A percentile compares a stretch with the other conserved stretches of the same genome.
Evolutionary conservation across 108 stramenopile species (phyloP).

Genomic region (Stephanodiscus triporus): DNA sequence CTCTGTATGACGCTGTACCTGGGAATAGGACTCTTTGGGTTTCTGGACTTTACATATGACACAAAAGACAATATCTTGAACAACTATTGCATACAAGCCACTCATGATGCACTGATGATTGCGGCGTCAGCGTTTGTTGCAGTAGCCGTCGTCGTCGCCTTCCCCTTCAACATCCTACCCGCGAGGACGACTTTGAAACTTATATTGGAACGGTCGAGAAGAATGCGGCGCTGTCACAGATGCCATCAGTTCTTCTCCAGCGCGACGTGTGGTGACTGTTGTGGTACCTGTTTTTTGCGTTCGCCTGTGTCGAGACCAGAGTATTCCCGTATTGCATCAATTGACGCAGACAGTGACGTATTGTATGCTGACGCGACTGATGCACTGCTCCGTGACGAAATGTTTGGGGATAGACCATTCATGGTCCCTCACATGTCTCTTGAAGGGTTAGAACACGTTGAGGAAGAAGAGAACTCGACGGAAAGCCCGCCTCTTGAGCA

Average conservation of each 20-base stretch:
- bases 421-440: conserved; percentile 9
- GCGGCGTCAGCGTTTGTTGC: conserved; percentile 72
- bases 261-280: background rate
- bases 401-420: conserved; percentile 12
- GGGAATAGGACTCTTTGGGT: conserved; percentile 54
- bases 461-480: background rate
- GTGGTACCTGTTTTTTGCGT: conserved; percentile 6
- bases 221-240: conserved; percentile 12
- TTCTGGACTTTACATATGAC: conserved; percentile 62
- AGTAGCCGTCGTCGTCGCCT: conserved; percentile 80
- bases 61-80: conserved; percentile 70
- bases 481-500: conserved; percentile 42
- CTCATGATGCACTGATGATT: conserved; percentile 58
- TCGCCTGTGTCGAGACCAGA: background rate
- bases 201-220: conserved; percentile 48
- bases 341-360: background rate
- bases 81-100: conserved; percentile 53
- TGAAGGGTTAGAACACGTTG: background rate
- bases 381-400: conserved; percentile 6
- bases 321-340: background rate
- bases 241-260: background rate
- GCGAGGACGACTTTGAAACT: conserved; percentile 66
- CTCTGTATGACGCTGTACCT: conserved; percentile 55
- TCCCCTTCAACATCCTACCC: conserved; percentile 84
- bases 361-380: conserved; percentile 5